Evolutionary conservation across 495 filamentous ascomycete species (phyloP).

Genomic region (Evernia prunastri): DNA sequence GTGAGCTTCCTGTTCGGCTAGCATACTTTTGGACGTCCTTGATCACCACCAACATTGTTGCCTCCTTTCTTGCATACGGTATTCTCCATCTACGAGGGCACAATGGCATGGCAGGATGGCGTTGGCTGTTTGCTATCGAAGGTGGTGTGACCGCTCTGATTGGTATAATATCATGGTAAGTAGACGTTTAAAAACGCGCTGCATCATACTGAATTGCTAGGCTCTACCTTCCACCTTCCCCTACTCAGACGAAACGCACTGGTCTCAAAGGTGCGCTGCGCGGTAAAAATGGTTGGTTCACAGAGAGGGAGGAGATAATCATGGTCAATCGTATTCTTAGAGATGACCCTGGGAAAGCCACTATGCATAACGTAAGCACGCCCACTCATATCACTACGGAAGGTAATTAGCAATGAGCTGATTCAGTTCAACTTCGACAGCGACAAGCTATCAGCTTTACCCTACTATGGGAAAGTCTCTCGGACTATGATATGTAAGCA

Average conservation of each 20-base stretch:
- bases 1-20: slow-evolving; percentile 59
- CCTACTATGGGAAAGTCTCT: slow-evolving; percentile 51
- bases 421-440: background rate
- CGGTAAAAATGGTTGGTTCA: slow-evolving; percentile 70
- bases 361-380: slow-evolving; percentile 55
- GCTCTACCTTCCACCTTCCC: slow-evolving; percentile 64
- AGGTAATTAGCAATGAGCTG: slow-evolving; percentile 2
- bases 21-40: slow-evolving; percentile 57
- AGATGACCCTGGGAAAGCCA: slow-evolving; percentile 62
- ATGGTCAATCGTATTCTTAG: slow-evolving; percentile 68
- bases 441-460: slow-evolving; percentile 53
- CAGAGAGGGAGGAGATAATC: slow-evolving; percentile 55
- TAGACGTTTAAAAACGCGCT: background rate
- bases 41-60: slow-evolving; percentile 52
- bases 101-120: slow-evolving; percentile 60
- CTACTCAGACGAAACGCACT: slow-evolving; percentile 68
- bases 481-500: slow-evolving; percentile 67
- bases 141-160: slow-evolving; percentile 52
- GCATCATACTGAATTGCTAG: background rate
- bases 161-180: slow-evolving; percentile 52
- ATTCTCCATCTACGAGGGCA: slow-evolving; percentile 60
- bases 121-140: slow-evolving; percentile 59
- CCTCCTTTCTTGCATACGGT: slow-evolving; percentile 65
- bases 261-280: slow-evolving; percentile 57
- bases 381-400: too few species aligned